Evolutionary conservation across 2,329 filamentous ascomycete species (phyloP).

Genomic region (Neurospora sp.): DNA sequence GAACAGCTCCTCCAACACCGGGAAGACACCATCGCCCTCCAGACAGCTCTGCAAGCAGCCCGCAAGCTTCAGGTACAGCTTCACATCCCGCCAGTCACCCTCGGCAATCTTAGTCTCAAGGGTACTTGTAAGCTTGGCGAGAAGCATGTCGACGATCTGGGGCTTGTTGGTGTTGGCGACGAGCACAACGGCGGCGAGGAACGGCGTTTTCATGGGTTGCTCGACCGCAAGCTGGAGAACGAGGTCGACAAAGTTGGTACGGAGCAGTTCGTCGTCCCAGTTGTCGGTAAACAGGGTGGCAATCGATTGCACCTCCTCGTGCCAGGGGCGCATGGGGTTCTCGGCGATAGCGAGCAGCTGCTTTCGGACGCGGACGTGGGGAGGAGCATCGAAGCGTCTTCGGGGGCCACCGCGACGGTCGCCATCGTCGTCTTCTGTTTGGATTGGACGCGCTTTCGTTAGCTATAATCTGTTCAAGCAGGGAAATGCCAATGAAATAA

Average conservation of each 20-base stretch:
- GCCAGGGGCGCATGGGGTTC: conserved; percentile 65
- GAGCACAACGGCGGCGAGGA: conserved; percentile 75
- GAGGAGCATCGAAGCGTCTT: conserved; percentile 60
- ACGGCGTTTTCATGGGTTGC: conserved; percentile 96
- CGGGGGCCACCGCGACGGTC: conserved; percentile 65
- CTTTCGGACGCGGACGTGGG: conserved; percentile 62
- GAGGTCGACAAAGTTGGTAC: conserved; percentile 62
- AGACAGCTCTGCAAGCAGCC: conserved; percentile 76
- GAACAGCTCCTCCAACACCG: conserved; percentile 83
- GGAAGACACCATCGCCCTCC: conserved; percentile 77
- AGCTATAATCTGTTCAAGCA: neutral
- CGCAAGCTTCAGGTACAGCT: conserved; percentile 80
- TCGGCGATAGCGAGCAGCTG: conserved; percentile 75
- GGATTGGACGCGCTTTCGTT: neutral
- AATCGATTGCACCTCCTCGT: conserved; percentile 68
- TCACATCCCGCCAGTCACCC: conserved; percentile 84
- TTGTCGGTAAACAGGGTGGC: conserved; percentile 72
- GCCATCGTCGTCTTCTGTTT: conserved; percentile 60
- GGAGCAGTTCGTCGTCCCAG: conserved; percentile 71
- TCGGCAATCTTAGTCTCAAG: conserved; percentile 58
- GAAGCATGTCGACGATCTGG: conserved; percentile 62
- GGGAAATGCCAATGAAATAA: neutral
- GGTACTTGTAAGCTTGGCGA: conserved; percentile 51
- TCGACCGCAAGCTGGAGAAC: conserved; percentile 70
- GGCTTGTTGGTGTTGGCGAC: conserved; percentile 69